Evolutionary conservation across 805 yeast genomes (phyloP), one percentile per base, ranked within the genome.

Genomic region (Yarrowia deformans): DNA sequence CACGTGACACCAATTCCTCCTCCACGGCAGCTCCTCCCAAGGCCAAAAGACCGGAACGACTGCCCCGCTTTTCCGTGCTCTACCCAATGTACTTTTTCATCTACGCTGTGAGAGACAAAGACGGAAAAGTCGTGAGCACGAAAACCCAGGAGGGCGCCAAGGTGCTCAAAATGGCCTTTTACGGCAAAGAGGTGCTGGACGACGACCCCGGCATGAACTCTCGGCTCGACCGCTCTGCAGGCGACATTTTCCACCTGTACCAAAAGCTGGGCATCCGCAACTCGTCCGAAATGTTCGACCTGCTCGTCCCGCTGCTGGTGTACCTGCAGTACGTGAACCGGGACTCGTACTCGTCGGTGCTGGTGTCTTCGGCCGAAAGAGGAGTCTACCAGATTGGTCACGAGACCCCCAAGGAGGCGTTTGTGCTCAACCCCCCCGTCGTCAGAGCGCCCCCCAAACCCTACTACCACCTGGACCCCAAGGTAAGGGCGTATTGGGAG

Each of bases 31-130:
- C 50, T 0, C 40, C 50, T 1, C 10, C 42, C 13, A 60, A 60
- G 42, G 66, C 66, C 6, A 60, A 60, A 14, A 40, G 66, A 8
- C 66, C 66, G 3, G 66, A 60, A 45, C 52, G 66, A 4, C 66
- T 60, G 52, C 66, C 66, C 8, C 42, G 66, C 3, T 60, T 60
- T 23, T 60, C 66, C 14, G 66, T 60, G 42, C 66, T 60, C 37
- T 60, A 60, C 19, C 66, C 66, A 8, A 60, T 60, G 66, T 60
- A 60, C 66, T 60, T 60, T 60, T 60, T 60, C 66, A 60, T 60
- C 42, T 60, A 60, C 52, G 66, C 66, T 0, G 66, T 60, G 6
- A 7, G 52, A 18, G 66, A 60, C 19, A 60, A 60, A 14, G 66
- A 60, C 1, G 66, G 66, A n/a, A 60, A 60, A 13, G 66, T 60